Evolutionary conservation across 2,329 filamentous ascomycete species (phyloP).

Genomic region (Helicocarpus griseus): DNA sequence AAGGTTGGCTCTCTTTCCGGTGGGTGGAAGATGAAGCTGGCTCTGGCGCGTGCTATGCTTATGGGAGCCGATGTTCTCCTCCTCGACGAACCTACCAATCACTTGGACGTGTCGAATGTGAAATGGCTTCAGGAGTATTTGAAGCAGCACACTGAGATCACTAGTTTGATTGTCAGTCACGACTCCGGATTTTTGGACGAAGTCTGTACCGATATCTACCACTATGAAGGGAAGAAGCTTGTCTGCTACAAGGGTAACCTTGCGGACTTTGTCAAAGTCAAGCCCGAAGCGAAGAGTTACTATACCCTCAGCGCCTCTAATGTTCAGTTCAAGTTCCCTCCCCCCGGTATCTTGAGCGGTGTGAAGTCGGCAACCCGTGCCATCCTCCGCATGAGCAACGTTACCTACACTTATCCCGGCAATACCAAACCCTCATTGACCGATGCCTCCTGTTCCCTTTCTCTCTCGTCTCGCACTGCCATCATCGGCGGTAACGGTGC

Average conservation of each 20-base stretch:
- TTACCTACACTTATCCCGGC: slow-evolving; percentile 88
- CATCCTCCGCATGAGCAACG: slow-evolving; percentile 90
- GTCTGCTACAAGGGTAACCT: slow-evolving; percentile 43
- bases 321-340: slow-evolving; percentile 96
- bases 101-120: slow-evolving; percentile 92
- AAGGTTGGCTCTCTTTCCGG: slow-evolving; percentile 91
- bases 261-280: slow-evolving; percentile 67
- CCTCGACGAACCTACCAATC: slow-evolving; percentile 97
- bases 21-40: slow-evolving; percentile 99
- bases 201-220: slow-evolving; percentile 97
- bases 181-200: slow-evolving; percentile 96
- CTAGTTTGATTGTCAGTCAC: slow-evolving; percentile 95
- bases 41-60: slow-evolving; percentile 90
- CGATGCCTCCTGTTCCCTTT: slow-evolving; percentile 80
- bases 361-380: slow-evolving; percentile 91
- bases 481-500: slow-evolving; percentile 97
- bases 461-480: slow-evolving; percentile 82
- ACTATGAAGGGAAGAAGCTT: slow-evolving; percentile 97
- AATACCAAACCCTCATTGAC: slow-evolving; percentile 75
- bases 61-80: slow-evolving; percentile 93
- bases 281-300: slow-evolving; percentile 94
- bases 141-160: slow-evolving; percentile 92
- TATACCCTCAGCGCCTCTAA: slow-evolving; percentile 85
- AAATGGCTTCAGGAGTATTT: slow-evolving; percentile 94
- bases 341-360: slow-evolving; percentile 84